Base-by-base conservation (phyloP, 129 eudicot species). In the Kitagawia praeruptora region DNA sequence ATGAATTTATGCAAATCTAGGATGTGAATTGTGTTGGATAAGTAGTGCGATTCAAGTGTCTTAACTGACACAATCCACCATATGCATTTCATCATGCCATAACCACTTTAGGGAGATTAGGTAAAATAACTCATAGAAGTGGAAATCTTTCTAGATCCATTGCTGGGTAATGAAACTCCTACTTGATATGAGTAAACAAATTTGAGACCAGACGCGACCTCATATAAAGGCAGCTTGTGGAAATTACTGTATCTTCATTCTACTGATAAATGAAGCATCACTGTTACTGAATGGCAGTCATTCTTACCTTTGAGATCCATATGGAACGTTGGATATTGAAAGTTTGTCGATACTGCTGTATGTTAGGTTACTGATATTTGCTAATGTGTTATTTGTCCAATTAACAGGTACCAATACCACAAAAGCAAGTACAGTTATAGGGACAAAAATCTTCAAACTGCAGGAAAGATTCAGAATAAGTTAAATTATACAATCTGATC, bases 401-500 rank as follows among this genome's bases (percentile, higher is more conserved):
- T 94, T 94, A 48, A 95, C 89, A 73, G 98, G 98, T 67, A 95
- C 84, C 86, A 95, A 80, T 40, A 95, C 93, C 21, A 83, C 82
- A 84, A 95, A 92, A 82, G 97, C 91, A 78, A 95, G 94, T 75
- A 85, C 5, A 54, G 96, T 79, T 51, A 95, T 95, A 3, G 98
- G 98, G 79, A 89, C 94, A 89, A 95, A 95, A 80, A 95, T 87
- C 82, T 95, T 95, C 91, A 95, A 86, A 45, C 98, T 95, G 96
- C 44, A 73, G n/a, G 72, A 66, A 82, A 66, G 34, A 16, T 66
- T 61, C 4, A 31, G 73, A 27, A 74, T 77, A 28, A 78, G 70
- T 19, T 27, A 47, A 77, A 31, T 38, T 6, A 56, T n/a, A 81
- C 28, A 18, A 74, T 74, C 23, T 38, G 40, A 23, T 75, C 41